These are phyloP conservation scores for Tetrahymena elliotti DNA, from an alignment of 73 alveolate species.

Conservation along the genomic window DNA sequence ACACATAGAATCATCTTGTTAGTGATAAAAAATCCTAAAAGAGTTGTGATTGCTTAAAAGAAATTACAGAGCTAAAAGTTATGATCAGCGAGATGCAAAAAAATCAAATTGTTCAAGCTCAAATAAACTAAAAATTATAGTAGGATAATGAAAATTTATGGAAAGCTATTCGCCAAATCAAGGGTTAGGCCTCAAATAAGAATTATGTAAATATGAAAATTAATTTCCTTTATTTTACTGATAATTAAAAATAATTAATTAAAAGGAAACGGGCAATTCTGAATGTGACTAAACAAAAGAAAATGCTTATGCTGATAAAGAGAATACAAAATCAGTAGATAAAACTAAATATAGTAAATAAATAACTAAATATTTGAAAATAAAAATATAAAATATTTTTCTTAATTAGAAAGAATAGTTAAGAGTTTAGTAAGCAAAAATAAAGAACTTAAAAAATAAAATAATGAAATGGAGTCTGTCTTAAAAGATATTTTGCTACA, in stretches of 20 bases:
- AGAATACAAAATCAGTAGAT: not conserved
- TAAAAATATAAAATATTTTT: not conserved
- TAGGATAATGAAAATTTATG: not conserved
- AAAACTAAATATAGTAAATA: not conserved
- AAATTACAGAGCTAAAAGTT: not conserved
- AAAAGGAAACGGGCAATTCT: not conserved
- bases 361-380: not conserved
- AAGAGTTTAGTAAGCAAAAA: not conserved
- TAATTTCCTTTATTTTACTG: too few relatives aligned
- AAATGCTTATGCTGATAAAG: not conserved
- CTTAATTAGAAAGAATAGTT: not conserved
- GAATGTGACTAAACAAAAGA: not conserved
- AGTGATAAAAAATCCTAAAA: not conserved
- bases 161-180: not conserved
- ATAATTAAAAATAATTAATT: too few relatives aligned
- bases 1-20: not conserved
- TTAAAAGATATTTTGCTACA: not conserved
- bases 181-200: too few relatives aligned
- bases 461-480: not conserved
- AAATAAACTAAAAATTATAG: not conserved
- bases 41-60: not conserved
- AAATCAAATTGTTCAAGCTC: not conserved
- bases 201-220: too few relatives aligned
- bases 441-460: not conserved
- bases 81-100: not conserved